Evolutionary conservation across 495 filamentous ascomycete species (phyloP).

Genomic region (Arthonia radiata): DNA sequence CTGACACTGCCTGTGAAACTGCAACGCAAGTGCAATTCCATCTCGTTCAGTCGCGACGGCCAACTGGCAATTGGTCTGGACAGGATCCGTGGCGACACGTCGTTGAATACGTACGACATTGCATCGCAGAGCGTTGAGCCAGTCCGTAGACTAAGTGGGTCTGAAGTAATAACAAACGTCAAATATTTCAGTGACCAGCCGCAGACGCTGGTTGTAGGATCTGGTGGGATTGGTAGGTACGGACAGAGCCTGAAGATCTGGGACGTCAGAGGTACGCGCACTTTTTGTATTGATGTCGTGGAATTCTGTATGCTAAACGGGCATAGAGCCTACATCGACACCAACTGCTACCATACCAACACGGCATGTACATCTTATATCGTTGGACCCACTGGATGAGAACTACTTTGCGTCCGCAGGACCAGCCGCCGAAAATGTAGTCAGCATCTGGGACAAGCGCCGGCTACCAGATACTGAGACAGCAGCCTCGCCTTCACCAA

Average conservation of each 20-base stretch:
- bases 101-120: constrained; percentile 76
- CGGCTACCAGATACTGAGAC: constrained; percentile 26
- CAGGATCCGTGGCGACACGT: constrained; percentile 74
- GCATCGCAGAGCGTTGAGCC: constrained; percentile 29
- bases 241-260: constrained; percentile 73
- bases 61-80: constrained; percentile 74
- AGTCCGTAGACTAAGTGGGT: constrained; percentile 46
- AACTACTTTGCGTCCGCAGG: constrained; percentile 89
- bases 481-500: constrained; percentile 14
- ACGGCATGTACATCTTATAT: constrained; percentile 67
- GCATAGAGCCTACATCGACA: constrained; percentile 25
- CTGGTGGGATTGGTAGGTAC: too few species aligned
- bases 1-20: constrained; percentile 55
- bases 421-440: constrained; percentile 34
- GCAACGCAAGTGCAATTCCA: constrained; percentile 69
- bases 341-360: constrained; percentile 42
- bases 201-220: constrained; percentile 54
- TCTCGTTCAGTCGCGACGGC: constrained; percentile 61
- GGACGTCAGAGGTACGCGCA: constrained; percentile 51
- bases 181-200: constrained; percentile 77
- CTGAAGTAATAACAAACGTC: constrained; percentile 70
- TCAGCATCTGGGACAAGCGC: constrained; percentile 79
- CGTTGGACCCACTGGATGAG: constrained; percentile 70
- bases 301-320: constrained; percentile 6
- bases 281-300: constrained; percentile 4